Percentiles rank a stretch among this genome's conserved stretches.
phyloP scores from a whole-genome alignment of 768 basidiomycete species.

The Lactifluus pinguis region DNA sequence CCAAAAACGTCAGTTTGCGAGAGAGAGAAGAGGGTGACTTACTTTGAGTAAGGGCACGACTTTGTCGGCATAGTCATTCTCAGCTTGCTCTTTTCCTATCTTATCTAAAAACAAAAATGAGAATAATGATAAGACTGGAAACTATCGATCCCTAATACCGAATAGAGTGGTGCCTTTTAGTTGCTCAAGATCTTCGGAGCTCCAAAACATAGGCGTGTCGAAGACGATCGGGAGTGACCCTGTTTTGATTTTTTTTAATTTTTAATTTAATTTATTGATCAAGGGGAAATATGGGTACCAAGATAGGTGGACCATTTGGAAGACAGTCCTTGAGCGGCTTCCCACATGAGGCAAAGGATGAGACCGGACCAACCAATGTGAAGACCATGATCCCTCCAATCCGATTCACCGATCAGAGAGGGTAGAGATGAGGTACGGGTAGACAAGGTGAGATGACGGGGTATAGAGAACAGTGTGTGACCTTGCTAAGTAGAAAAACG shows the following conservation, averaged over 20 bases:
- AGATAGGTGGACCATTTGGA: constrained; percentile 72
- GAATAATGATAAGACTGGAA: too few relatives aligned
- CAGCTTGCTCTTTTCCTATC: constrained; percentile 77
- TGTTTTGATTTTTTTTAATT: constrained; percentile 22
- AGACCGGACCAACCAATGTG: constrained; percentile 76
- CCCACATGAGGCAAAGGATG: constrained; percentile 96
- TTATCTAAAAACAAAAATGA: constrained; percentile 46
- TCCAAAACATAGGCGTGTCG: constrained; percentile 95
- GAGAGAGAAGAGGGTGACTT: constrained; percentile 15
- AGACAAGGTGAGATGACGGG: constrained; percentile 67
- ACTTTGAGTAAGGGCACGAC: constrained; percentile 69
- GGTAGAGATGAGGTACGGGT: constrained; percentile 67
- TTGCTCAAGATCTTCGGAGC: constrained; percentile 56
- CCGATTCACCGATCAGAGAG: constrained; percentile 43
- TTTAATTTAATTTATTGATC: too few relatives aligned
- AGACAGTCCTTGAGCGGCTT: constrained; percentile 50
- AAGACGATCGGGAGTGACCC: constrained; percentile 64
- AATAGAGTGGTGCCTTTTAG: constrained; percentile 81
- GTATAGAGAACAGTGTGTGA: constrained; percentile 72
- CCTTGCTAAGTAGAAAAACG: constrained; percentile 60
- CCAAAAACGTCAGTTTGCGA: too few relatives aligned
- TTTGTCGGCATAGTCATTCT: constrained; percentile 57
- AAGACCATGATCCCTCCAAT: constrained; percentile 55
- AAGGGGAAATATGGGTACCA: constrained; percentile 32
- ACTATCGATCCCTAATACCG: constrained; percentile 33